Percentiles rank a stretch among this genome's conserved stretches.
Evolutionary conservation across 345 rosid species (phyloP).

Genomic region (Citrus unshiu): DNA sequence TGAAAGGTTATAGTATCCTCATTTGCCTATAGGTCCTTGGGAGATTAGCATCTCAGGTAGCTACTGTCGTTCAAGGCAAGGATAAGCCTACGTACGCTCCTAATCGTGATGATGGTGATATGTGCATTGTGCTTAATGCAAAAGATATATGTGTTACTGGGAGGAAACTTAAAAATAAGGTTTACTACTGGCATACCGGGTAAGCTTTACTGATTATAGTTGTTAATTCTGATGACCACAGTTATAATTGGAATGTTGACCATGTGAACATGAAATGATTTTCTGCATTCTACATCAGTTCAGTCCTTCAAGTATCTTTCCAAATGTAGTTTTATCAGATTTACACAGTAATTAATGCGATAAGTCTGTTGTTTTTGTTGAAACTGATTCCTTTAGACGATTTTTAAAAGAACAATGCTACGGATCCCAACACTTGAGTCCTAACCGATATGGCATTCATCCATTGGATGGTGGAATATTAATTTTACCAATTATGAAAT

Average conservation of each 20-base stretch:
- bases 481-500: no score
- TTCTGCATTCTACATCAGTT: background rate
- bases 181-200: slow-evolving; percentile 97
- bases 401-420: background rate
- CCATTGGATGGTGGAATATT: no score
- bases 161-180: slow-evolving; percentile 87
- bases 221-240: background rate
- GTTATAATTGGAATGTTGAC: background rate
- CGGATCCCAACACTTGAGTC: no score
- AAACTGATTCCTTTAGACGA: background rate
- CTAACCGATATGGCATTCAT: no score
- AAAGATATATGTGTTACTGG: slow-evolving; percentile 82
- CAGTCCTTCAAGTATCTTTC: background rate
- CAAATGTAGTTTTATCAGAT: background rate
- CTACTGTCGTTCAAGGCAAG: slow-evolving; percentile 92
- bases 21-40: slow-evolving; percentile 68
- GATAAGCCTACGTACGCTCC: slow-evolving; percentile 94
- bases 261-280: background rate
- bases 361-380: background rate
- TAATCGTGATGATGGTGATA: slow-evolving; percentile 90
- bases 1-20: background rate
- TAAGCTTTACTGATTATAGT: slow-evolving; percentile 29
- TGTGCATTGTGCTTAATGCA: slow-evolving; percentile 97
- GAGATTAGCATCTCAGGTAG: slow-evolving; percentile 88
- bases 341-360: background rate